phyloP scores from a whole-genome alignment of 257 asterid genomes.

The Penstemon eatonii region DNA sequence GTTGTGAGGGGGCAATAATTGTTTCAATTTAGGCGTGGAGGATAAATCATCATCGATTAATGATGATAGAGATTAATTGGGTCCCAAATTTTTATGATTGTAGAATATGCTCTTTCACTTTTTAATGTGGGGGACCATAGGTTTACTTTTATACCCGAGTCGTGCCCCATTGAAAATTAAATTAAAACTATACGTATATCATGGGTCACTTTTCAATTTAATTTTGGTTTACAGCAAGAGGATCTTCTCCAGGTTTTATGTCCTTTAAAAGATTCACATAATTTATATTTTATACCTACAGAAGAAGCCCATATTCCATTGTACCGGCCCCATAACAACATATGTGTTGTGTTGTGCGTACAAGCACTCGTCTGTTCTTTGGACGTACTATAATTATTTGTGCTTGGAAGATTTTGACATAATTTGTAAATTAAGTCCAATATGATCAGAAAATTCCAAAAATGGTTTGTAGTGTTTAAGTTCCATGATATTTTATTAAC shows the following conservation, averaged over 20 bases:
- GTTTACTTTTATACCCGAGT: slow-evolving; percentile 29
- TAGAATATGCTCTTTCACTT: slow-evolving; percentile 43
- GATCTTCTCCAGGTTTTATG: slow-evolving; percentile 64
- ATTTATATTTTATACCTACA: slow-evolving; percentile 33
- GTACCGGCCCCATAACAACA: slow-evolving; percentile 12
- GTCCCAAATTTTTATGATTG: slow-evolving; percentile 45
- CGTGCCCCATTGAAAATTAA: not conserved
- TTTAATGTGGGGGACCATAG: slow-evolving; percentile 52
- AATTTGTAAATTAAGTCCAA: too few relatives aligned
- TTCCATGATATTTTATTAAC: too few relatives aligned
- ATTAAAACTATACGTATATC: not conserved
- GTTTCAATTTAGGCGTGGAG: slow-evolving; percentile 59
- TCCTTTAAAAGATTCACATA: slow-evolving; percentile 43
- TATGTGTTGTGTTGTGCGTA: not conserved
- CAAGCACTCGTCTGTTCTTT: slow-evolving; percentile 29
- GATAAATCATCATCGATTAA: slow-evolving; percentile 51
- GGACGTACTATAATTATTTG: not conserved
- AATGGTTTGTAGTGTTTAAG: too few relatives aligned
- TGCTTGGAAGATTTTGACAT: not conserved
- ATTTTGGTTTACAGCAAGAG: slow-evolving; percentile 41
- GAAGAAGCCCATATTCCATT: slow-evolving; percentile 36
- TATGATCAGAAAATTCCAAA: too few relatives aligned
- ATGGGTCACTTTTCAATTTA: slow-evolving; percentile 26
- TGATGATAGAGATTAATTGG: slow-evolving; percentile 47
- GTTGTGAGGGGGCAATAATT: slow-evolving; percentile 52